Conservation (phyloP, 768 basidiomycete species). For the Pleurotus eryngii region DNA sequence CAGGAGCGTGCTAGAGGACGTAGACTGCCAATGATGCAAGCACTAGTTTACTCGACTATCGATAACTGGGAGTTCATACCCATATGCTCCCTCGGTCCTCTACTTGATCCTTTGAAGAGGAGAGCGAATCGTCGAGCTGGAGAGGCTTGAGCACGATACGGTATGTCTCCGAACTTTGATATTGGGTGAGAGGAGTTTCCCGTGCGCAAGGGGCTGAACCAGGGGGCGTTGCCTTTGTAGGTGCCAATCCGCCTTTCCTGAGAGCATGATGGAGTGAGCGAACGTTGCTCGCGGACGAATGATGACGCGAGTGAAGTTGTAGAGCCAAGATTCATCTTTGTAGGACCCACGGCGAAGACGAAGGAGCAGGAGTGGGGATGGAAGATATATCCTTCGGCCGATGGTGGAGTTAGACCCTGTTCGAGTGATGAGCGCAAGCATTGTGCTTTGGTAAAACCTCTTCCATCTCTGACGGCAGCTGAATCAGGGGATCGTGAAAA, state of each 20-base stretch:
- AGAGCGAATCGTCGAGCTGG: constrained; percentile 27
- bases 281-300: constrained; percentile 35
- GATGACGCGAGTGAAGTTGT: constrained; percentile 54
- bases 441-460: constrained; percentile 44
- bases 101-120: constrained; percentile 16
- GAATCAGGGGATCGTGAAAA: constrained; percentile 27
- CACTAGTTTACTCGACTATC: constrained; percentile 44
- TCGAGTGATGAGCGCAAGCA: constrained; percentile 47
- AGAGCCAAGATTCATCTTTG: constrained; percentile 45
- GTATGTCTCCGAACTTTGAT: constrained; percentile 37
- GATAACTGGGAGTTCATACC: constrained; percentile 36
- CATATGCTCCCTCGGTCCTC: constrained; percentile 17
- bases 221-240: constrained; percentile 50
- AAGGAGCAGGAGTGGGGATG: constrained; percentile 8
- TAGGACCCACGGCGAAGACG: constrained; percentile 13
- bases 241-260: constrained; percentile 7
- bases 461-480: constrained; percentile 18
- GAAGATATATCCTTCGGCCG: constrained; percentile 18
- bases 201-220: constrained; percentile 58
- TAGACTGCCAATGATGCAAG: not conserved
- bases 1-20: too few species aligned
- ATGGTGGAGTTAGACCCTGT: constrained; percentile 49
- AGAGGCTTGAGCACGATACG: constrained; percentile 34
- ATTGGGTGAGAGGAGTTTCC: constrained; percentile 53
- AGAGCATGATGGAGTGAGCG: not conserved